These are phyloP conservation scores for Papilionanthe hybrid DNA, from an alignment of 116 monocot genomes.

Conservation along the genomic window DNA sequence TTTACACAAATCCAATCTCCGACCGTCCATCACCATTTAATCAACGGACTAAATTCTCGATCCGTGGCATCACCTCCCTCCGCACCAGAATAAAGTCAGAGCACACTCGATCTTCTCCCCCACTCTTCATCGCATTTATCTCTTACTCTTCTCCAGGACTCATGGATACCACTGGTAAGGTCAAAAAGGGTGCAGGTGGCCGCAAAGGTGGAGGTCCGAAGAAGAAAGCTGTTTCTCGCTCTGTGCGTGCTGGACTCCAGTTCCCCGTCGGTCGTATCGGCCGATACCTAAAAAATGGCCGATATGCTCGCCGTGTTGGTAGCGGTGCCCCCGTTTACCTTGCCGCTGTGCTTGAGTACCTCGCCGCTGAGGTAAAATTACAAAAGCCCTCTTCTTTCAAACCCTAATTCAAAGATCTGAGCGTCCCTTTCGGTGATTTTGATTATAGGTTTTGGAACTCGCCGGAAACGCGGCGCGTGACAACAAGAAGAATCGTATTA, in stretches of 20 bases:
- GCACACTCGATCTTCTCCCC: too few relatives aligned
- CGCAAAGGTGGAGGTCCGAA: slow-evolving; percentile 28
- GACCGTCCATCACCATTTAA: too few relatives aligned
- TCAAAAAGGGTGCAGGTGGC: slow-evolving; percentile 24
- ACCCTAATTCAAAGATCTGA: neutral
- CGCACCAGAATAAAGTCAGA: too few relatives aligned
- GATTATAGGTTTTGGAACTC: slow-evolving; percentile 26
- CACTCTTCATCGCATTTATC: too few relatives aligned
- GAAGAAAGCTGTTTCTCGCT: slow-evolving; percentile 30
- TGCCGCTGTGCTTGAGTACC: slow-evolving; percentile 73
- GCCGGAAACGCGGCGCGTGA: slow-evolving; percentile 33
- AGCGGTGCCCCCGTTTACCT: slow-evolving; percentile 66
- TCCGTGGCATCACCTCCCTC: too few relatives aligned
- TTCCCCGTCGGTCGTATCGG: slow-evolving; percentile 44
- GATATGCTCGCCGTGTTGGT: slow-evolving; percentile 59
- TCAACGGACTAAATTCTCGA: too few relatives aligned
- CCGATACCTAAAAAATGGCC: slow-evolving; percentile 49
- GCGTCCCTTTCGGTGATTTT: neutral
- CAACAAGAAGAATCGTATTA: slow-evolving; percentile 38
- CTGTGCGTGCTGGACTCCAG: slow-evolving; percentile 37
- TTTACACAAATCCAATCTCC: too few relatives aligned
- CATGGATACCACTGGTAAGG: neutral
- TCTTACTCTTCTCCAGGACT: too few relatives aligned
- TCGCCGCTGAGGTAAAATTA: slow-evolving; percentile 54
- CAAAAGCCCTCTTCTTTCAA: neutral